phyloP scores from a whole-genome alignment of 441 rosid species.

The Adansonia gregorii region DNA sequence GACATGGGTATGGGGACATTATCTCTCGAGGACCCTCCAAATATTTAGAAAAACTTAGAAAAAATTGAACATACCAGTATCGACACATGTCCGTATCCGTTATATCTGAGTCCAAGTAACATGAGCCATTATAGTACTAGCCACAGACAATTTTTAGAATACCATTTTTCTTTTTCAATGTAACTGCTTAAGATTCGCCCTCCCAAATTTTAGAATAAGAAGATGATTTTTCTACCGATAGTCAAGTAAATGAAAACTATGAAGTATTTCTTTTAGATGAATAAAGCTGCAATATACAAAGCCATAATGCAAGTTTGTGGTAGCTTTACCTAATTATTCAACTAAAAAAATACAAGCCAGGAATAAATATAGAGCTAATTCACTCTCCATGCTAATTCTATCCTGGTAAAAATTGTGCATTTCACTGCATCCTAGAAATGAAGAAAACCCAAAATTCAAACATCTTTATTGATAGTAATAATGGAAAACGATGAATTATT shows the following conservation, averaged over 20 bases:
- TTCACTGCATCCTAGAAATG: background rate
- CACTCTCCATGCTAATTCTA: background rate
- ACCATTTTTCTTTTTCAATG: background rate
- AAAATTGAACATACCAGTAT: too few species aligned
- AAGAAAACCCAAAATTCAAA: background rate
- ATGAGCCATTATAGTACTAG: background rate
- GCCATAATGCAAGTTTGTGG: background rate
- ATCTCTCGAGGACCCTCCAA: too few species aligned
- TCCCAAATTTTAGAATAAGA: background rate
- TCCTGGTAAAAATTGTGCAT: background rate
- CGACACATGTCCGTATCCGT: too few species aligned
- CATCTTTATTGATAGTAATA: constrained; percentile 6
- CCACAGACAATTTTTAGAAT: background rate
- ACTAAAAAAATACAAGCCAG: background rate
- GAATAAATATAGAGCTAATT: background rate
- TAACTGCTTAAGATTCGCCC: background rate
- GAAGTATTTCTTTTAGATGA: background rate
- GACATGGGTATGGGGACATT: too few species aligned
- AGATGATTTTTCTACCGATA: background rate
- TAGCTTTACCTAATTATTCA: background rate
- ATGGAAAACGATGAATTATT: background rate
- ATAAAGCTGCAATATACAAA: background rate
- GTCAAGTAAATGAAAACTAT: background rate
- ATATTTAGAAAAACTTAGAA: too few species aligned
- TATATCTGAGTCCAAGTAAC: too few species aligned